phyloP scores from a whole-genome alignment of 306 rosid genomes.

The Betula pendula region DNA sequence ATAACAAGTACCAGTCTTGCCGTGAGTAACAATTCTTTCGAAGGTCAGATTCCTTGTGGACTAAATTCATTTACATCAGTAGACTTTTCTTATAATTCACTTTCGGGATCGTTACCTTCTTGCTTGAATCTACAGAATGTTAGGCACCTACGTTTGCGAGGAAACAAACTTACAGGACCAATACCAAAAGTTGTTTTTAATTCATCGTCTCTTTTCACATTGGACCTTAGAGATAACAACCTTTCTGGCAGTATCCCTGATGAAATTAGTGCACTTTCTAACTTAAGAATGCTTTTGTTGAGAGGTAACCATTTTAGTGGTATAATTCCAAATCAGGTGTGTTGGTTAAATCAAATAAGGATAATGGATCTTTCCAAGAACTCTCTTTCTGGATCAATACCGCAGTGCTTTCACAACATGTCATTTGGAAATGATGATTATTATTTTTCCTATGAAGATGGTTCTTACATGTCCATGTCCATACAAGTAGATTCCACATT shows the following conservation, averaged over 20 bases:
- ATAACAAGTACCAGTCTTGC: not conserved
- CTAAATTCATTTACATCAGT: not conserved
- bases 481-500: too few relatives aligned
- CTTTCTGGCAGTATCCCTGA: constrained; percentile 6
- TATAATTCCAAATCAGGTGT: constrained; percentile 4
- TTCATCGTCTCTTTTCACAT: not conserved
- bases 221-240: constrained; percentile 7
- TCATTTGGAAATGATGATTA: not conserved
- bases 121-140: not conserved
- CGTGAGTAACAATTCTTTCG: not conserved
- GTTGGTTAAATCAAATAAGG: not conserved
- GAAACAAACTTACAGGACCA: not conserved
- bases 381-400: constrained; percentile 13
- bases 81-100: constrained; percentile 3
- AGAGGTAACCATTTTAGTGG: constrained; percentile 1
- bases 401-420: constrained; percentile 6
- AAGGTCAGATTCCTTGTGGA: not conserved
- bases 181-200: not conserved
- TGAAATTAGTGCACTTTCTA: not conserved
- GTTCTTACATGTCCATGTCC: fast-evolving
- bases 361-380: constrained; percentile 20
- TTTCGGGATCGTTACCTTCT: constrained; percentile 11
- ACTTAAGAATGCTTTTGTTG: not conserved
- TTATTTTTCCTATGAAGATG: too few relatives aligned
- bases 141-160: not conserved